These are phyloP conservation scores for Zelopaecilomyces penicillatus DNA, from an alignment of 2,329 filamentous ascomycete species.

Conservation along the genomic window DNA sequence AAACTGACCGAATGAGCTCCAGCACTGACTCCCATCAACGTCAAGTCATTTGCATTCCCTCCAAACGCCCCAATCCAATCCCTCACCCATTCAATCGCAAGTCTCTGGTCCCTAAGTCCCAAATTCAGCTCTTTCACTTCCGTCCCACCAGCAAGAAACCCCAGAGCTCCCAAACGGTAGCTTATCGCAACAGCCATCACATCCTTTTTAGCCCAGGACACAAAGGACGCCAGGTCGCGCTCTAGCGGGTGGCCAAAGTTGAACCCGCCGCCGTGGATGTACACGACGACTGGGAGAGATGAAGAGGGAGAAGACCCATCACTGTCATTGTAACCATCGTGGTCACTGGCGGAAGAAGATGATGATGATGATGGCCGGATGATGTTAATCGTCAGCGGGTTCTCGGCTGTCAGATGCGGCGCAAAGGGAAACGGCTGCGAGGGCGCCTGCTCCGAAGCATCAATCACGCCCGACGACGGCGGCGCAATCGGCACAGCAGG, in stretches of 20 bases:
- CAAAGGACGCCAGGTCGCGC: constrained; percentile 54
- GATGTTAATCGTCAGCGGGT: constrained; percentile 46
- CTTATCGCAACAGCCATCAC: constrained; percentile 53
- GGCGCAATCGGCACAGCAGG: constrained; percentile 25
- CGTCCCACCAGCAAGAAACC: constrained; percentile 52
- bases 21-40: constrained; percentile 53
- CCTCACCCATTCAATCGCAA: constrained; percentile 51
- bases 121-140: constrained; percentile 52
- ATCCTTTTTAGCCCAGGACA: constrained; percentile 42
- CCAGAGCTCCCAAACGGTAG: constrained; percentile 58
- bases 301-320: constrained; percentile 4
- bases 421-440: constrained; percentile 14
- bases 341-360: not conserved
- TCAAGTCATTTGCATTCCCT: constrained; percentile 49
- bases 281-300: constrained; percentile 42
- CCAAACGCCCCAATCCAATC: constrained; percentile 53
- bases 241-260: constrained; percentile 44
- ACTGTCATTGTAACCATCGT: too few species aligned
- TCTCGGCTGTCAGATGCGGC: constrained; percentile 32
- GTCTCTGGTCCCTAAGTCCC: constrained; percentile 54
- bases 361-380: constrained; percentile 28
- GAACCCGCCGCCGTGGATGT: constrained; percentile 57
- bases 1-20: constrained; percentile 50
- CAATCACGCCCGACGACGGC: constrained; percentile 14
- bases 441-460: constrained; percentile 28